phyloP scores from a whole-genome alignment of 257 asterid species.

The Echites panduratus region DNA sequence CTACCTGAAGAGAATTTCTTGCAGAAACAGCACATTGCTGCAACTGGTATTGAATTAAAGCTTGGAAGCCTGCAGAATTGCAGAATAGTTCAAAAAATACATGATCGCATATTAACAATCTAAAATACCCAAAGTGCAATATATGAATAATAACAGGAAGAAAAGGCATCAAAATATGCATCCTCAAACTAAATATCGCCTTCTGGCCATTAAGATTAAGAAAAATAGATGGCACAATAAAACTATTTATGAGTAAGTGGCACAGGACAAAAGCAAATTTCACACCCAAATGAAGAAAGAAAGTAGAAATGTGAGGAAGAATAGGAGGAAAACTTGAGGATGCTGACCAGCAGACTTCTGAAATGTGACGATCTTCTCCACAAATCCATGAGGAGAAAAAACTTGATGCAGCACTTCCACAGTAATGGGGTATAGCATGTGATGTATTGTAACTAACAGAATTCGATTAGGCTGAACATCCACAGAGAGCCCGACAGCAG shows the following conservation, averaged over 20 bases:
- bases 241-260: conserved; percentile 1
- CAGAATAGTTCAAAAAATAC: conserved; percentile 21
- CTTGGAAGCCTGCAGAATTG: conserved; percentile 81
- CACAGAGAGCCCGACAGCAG: conserved; percentile 70
- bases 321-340: conserved; percentile 55
- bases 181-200: background rate
- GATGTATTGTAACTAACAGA: conserved; percentile 98
- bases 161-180: background rate
- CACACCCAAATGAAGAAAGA: conserved; percentile 22
- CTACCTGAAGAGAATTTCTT: conserved; percentile 86
- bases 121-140: background rate
- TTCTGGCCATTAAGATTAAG: background rate
- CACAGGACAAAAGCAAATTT: background rate
- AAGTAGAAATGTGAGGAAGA: conserved; percentile 37
- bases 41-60: conserved; percentile 73
- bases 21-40: conserved; percentile 79
- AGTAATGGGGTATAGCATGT: conserved; percentile 99
- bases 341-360: conserved; percentile 99
- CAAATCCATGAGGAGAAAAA: conserved; percentile 97
- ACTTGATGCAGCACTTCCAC: conserved; percentile 99
- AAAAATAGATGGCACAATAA: background rate
- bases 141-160: background rate
- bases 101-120: background rate
- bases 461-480: conserved; percentile 98
- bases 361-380: conserved; percentile 99